Percentiles rank a stretch among this genome's conserved stretches.
phyloP scores from a whole-genome alignment of 2,329 filamentous ascomycete species.

The Cylindrodendrum hubeiense region DNA sequence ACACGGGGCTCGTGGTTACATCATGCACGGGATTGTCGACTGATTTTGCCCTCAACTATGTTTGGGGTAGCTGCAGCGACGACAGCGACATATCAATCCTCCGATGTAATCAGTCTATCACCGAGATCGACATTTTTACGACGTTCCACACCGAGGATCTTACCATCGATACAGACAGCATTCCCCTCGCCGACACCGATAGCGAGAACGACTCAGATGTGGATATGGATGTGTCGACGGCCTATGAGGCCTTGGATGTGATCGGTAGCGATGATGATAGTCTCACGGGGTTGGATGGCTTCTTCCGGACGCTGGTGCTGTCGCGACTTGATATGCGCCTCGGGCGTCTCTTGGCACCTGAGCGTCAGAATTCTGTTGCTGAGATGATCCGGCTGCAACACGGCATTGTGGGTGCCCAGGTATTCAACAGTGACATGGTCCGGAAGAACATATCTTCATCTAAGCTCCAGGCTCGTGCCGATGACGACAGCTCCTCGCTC shows the following conservation, averaged over 20 bases:
- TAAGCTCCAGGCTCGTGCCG: conserved; percentile 27
- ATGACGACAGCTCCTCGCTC: conserved; percentile 3
- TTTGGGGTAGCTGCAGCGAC: conserved; percentile 43
- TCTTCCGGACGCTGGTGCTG: conserved; percentile 43
- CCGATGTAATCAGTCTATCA: conserved; percentile 42
- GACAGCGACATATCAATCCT: conserved; percentile 37
- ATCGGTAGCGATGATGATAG: conserved; percentile 31
- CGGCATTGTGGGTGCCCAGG: conserved; percentile 44
- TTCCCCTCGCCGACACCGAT: conserved; percentile 34
- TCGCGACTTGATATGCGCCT: conserved; percentile 38
- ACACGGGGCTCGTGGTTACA: conserved; percentile 39
- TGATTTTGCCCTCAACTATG: conserved; percentile 37
- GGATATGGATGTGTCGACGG: conserved; percentile 29
- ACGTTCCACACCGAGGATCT: conserved; percentile 43
- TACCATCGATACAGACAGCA: conserved; percentile 35
- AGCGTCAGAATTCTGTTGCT: conserved; percentile 39
- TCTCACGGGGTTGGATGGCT: conserved; percentile 40
- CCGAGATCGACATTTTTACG: conserved; percentile 33
- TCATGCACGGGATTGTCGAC: conserved; percentile 37
- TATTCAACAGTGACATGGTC: conserved; percentile 36
- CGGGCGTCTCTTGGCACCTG: conserved; percentile 36
- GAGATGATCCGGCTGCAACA: conserved; percentile 41
- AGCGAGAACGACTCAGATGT: conserved; percentile 32
- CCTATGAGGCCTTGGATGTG: conserved; percentile 34
- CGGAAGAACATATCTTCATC: conserved; percentile 19